phyloP scores from a whole-genome alignment of 768 basidiomycete genomes.

The Glaciozyma antarctica region DNA sequence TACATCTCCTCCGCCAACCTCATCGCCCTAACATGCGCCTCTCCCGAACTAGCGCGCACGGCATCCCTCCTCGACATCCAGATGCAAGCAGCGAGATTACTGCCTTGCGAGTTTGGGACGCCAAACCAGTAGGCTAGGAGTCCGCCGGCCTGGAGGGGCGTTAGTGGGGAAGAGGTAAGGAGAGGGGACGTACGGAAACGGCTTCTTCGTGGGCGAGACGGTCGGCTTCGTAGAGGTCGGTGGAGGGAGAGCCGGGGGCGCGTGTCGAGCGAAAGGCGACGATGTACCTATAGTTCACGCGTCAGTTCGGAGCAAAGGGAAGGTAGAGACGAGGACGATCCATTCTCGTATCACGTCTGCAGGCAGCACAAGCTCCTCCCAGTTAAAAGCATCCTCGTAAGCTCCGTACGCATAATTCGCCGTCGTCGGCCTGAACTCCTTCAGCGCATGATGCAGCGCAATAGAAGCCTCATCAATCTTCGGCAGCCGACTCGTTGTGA shows the following conservation, averaged over 20 bases:
- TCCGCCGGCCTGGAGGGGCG: slow-evolving; percentile 36
- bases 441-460: slow-evolving; percentile 74
- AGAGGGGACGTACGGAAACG: slow-evolving; percentile 53
- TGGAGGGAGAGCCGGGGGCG: slow-evolving; percentile 36
- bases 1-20: slow-evolving; percentile 61
- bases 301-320: not conserved
- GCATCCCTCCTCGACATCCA: slow-evolving; percentile 87
- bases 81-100: slow-evolving; percentile 90
- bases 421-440: slow-evolving; percentile 55
- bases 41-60: slow-evolving; percentile 63
- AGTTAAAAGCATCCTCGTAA: slow-evolving; percentile 80
- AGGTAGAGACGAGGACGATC: slow-evolving; percentile 38
- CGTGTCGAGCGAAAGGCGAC: slow-evolving; percentile 80
- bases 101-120: slow-evolving; percentile 23
- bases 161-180: not conserved
- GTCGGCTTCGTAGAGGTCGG: slow-evolving; percentile 80
- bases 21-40: slow-evolving; percentile 75
- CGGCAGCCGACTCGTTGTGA: slow-evolving; percentile 68
- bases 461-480: slow-evolving; percentile 75
- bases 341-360: slow-evolving; percentile 68
- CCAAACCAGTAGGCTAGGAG: slow-evolving; percentile 74
- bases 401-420: slow-evolving; percentile 53
- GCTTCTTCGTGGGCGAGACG: slow-evolving; percentile 85
- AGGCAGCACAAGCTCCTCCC: slow-evolving; percentile 60
- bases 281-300: slow-evolving; percentile 49